Evolutionary conservation across 2,329 filamentous ascomycete species (phyloP).

Genomic region (Colletotrichum viniferum): DNA sequence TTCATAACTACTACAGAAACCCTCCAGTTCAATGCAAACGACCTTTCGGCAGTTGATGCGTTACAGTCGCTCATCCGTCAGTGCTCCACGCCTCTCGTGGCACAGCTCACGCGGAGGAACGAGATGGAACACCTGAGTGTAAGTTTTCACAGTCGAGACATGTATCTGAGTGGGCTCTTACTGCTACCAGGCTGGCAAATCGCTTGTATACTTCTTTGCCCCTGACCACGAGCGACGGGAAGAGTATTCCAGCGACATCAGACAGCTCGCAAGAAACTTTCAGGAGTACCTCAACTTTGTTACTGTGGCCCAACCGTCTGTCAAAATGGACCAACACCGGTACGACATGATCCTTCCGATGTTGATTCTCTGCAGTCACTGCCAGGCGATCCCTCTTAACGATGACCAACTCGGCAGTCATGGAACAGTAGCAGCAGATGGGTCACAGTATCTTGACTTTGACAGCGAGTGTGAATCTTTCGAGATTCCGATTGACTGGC

Average conservation of each 20-base stretch:
- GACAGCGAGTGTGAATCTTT: not conserved
- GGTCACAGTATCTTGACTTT: not conserved
- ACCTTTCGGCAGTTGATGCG: slow-evolving; percentile 30
- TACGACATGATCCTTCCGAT: not conserved
- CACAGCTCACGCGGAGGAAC: slow-evolving; percentile 46
- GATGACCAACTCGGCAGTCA: not conserved
- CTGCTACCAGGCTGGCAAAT: slow-evolving; percentile 37
- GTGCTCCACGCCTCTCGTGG: slow-evolving; percentile 43
- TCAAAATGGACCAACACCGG: not conserved
- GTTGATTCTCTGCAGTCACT: not conserved
- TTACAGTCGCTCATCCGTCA: slow-evolving; percentile 36
- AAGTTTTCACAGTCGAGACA: slow-evolving; percentile 12
- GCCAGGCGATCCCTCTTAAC: not conserved
- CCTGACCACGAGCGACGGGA: slow-evolving; percentile 31
- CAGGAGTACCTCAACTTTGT: slow-evolving; percentile 51
- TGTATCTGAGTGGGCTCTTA: not conserved
- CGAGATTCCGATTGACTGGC: not conserved
- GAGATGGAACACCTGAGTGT: slow-evolving; percentile 33
- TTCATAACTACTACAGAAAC: not conserved
- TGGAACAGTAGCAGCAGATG: not conserved
- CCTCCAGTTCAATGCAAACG: slow-evolving; percentile 33
- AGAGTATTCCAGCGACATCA: slow-evolving; percentile 37
- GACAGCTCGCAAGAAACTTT: slow-evolving; percentile 46
- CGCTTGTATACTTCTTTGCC: slow-evolving; percentile 36
- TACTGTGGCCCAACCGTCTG: slow-evolving; percentile 35